These are phyloP conservation scores for Backusella liffmaniae DNA, from an alignment of 192 early-diverging fungal genomes.

Conservation along the genomic window DNA sequence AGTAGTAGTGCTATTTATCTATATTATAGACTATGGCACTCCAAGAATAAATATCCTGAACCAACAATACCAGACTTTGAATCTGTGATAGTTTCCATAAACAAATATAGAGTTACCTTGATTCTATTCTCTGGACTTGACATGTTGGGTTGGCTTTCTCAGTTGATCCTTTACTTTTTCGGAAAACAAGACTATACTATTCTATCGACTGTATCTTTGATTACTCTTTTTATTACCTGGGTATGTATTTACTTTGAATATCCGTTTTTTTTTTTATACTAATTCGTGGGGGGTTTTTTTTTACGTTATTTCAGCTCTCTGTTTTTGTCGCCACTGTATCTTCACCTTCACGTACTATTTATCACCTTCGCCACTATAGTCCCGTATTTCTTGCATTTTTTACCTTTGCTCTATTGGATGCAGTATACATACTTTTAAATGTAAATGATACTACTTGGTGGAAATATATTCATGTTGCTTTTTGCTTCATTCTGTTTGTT, in stretches of 20 bases:
- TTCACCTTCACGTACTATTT: constrained; percentile 1
- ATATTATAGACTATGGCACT: neutral
- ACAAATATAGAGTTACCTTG: neutral
- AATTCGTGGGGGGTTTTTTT: neutral
- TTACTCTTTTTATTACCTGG: neutral
- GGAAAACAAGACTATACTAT: neutral
- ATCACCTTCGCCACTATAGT: neutral
- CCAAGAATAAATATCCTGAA: neutral
- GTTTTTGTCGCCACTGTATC: neutral
- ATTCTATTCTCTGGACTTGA: neutral
- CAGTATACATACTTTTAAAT: neutral
- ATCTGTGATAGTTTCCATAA: neutral
- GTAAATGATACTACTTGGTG: neutral
- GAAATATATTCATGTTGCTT: neutral
- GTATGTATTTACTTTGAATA: neutral
- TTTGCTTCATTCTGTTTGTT: neutral
- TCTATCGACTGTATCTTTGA: neutral
- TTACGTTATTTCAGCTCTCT: neutral
- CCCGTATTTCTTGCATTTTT: neutral
- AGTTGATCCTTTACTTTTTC: neutral
- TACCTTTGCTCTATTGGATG: neutral
- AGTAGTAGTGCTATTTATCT: neutral
- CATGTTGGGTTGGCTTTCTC: neutral
- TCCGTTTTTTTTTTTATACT: neutral
- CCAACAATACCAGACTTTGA: neutral